Conservation (phyloP, 306 rosid genomes). For the Cicer chorassanicum region DNA sequence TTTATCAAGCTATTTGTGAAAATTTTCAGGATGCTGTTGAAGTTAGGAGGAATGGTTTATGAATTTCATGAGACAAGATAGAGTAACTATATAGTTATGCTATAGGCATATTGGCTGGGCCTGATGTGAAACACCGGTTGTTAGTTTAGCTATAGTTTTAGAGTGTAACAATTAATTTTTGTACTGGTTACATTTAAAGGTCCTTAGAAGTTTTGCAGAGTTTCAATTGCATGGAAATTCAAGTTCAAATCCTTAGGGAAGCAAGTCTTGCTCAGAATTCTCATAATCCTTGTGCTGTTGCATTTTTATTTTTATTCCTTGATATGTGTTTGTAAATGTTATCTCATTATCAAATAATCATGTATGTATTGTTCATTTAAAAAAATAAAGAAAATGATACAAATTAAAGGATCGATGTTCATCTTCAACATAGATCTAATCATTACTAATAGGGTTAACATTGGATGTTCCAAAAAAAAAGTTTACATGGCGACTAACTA, state of each 20-base stretch:
- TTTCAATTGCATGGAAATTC: slow-evolving; percentile 14
- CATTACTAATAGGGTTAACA: too few relatives aligned
- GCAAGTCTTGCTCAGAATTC: not conserved
- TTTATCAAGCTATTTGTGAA: slow-evolving; percentile 34
- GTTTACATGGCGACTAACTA: too few relatives aligned
- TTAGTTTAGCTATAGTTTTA: slow-evolving; percentile 36
- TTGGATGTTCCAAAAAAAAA: too few relatives aligned
- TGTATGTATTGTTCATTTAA: not conserved
- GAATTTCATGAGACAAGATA: not conserved
- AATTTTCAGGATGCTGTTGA: slow-evolving; percentile 23
- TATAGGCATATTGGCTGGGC: too few relatives aligned
- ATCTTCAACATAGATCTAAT: too few relatives aligned
- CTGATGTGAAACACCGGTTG: slow-evolving; percentile 11
- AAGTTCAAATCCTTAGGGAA: not conserved
- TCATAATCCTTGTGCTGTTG: not conserved
- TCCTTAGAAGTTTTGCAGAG: slow-evolving; percentile 34
- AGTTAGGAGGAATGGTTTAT: slow-evolving; percentile 8
- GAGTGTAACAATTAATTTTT: slow-evolving; percentile 3
- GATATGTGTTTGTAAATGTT: not conserved
- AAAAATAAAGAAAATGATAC: not conserved
- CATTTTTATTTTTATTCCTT: not conserved
- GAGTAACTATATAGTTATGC: too few relatives aligned
- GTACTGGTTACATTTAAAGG: not conserved
- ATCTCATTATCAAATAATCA: not conserved
- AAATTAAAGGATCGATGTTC: too few relatives aligned